Evolutionary conservation across 2,329 filamentous ascomycete genomes (phyloP), one percentile per base, ranked within the genome.

Genomic region (Drechslera avenae): DNA sequence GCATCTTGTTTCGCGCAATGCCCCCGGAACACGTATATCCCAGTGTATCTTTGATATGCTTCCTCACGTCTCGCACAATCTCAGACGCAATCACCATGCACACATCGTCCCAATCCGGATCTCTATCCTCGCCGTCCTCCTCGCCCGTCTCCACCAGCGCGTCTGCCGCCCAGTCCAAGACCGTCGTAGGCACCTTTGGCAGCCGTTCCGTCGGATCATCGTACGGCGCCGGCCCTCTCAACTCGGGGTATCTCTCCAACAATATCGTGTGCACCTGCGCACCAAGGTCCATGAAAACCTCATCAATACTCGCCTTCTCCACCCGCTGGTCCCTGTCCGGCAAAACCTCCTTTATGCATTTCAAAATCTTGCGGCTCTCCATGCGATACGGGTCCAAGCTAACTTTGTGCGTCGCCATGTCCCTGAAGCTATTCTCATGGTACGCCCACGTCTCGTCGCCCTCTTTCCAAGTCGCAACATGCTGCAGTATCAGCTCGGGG

Each of bases 31-130:
- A 97, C 3, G 93, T 97, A 71, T 97, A 99, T 46, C 86, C 83
- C 44, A 97, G 77, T 57, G 82, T 80, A 37, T 88, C 81, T 59
- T 81, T 85, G 50, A 99, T 82, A 42, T 83, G 79, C 17, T 79
- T 78, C 42, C 94, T 85, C 14, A 97, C 82, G 52, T 85, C 81
- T 16, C 90, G 84, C 28, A 97, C 86, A 63, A 97, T 94, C 68
- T 97, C 91, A 2, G 91, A 92, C 0, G 89, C 94, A 65, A 97
- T 85, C 23, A 90, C 79, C 69, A 96, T 89, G 13, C 85, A 89
- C 59, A 97, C 82, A 77, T 99, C 94, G 72, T 99, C 93, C 94
- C 94, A 99, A 74, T 99, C 94, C 1, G 91, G 90, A 66, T 95
- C 88, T 60, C 88, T 82, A 16, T 87, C 83, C 72, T 96, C 92